A percentile compares a stretch with the other conserved stretches of the same genome.
phyloP scores from a whole-genome alignment of 1,139 yeast species.

The Pichia sp. region DNA sequence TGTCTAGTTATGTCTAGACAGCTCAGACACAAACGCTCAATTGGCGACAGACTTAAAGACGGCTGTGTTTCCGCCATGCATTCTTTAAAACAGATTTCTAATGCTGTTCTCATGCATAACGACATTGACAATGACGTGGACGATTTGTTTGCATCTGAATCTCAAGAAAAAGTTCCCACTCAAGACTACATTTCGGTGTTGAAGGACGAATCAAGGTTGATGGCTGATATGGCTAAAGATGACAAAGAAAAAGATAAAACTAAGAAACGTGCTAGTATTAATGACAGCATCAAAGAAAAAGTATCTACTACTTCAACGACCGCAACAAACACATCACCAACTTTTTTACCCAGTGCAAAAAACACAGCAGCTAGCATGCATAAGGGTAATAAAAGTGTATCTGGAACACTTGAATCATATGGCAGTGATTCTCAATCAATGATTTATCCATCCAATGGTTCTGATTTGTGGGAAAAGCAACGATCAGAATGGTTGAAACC shows the following conservation, averaged over 20 bases:
- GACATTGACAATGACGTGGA: conserved; percentile 9
- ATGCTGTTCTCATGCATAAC: conserved; percentile 9
- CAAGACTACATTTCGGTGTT: neutral
- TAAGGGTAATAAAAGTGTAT: too few species aligned
- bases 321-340: neutral
- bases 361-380: too few species aligned
- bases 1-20: conserved; percentile 16
- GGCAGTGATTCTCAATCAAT: too few species aligned
- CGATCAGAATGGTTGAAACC: conserved; percentile 51
- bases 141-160: neutral
- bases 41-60: conserved; percentile 7
- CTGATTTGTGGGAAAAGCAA: conserved; percentile 53
- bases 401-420: too few species aligned
- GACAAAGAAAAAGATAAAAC: too few species aligned
- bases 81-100: conserved; percentile 11
- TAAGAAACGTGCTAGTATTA: too few species aligned
- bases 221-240: neutral
- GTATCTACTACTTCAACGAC: neutral
- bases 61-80: conserved; percentile 10
- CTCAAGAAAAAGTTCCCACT: neutral
- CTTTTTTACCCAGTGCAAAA: too few species aligned
- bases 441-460: conserved; percentile 37
- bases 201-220: conserved; percentile 1
- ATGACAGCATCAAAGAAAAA: too few species aligned
- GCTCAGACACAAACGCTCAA: conserved; percentile 10